Evolutionary conservation across 257 asterid genomes (phyloP).

Genomic region (Solanum dulcamara): DNA sequence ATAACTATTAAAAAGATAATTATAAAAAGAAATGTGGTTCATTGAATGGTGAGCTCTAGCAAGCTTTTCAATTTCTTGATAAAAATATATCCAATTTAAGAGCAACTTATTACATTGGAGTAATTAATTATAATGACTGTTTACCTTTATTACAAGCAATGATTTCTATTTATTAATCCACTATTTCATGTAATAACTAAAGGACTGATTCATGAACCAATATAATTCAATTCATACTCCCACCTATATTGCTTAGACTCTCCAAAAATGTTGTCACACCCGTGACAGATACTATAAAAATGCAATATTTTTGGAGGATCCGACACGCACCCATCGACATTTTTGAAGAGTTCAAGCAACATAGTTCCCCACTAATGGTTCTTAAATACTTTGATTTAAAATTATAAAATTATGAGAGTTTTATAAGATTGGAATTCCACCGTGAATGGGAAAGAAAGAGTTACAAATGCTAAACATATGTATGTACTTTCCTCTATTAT

Average conservation of each 20-base stretch:
- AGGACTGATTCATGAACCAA: not conserved
- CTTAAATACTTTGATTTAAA: not conserved
- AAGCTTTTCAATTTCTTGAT: not conserved
- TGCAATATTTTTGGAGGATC: not conserved
- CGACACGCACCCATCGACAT: not conserved
- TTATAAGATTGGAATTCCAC: not conserved
- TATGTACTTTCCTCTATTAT: not conserved
- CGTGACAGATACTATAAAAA: not conserved
- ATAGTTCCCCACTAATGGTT: no score
- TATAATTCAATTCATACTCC: not conserved
- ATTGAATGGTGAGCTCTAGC: not conserved
- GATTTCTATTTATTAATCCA: not conserved
- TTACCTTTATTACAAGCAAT: not conserved
- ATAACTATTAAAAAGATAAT: not conserved
- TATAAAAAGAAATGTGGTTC: not conserved
- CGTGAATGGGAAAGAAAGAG: not conserved
- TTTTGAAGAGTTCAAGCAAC: no score
- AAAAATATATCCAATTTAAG: not conserved
- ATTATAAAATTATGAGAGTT: not conserved
- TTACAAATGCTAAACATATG: not conserved
- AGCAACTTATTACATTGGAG: not conserved
- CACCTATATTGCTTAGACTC: not conserved
- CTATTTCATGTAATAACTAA: not conserved
- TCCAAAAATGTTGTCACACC: not conserved
- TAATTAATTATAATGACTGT: not conserved